A percentile compares a stretch with the other conserved stretches of the same genome.
Conservation (phyloP, 495 filamentous ascomycete genomes). For the Terfezia boudieri region DNA sequence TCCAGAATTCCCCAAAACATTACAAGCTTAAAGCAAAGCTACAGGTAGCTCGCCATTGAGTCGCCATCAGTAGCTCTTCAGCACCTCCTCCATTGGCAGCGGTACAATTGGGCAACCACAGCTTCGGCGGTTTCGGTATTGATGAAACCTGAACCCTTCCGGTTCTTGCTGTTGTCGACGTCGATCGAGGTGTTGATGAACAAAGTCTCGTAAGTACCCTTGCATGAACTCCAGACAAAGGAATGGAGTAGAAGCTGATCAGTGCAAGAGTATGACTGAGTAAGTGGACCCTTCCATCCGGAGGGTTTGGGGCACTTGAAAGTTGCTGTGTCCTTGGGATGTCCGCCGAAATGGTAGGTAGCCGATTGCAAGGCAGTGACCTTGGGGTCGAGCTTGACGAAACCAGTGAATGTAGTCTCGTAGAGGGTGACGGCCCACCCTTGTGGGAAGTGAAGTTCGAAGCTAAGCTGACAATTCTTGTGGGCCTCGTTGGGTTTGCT, state of each 20-base stretch:
- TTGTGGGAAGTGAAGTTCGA: conserved; percentile 27
- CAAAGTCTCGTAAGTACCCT: not conserved
- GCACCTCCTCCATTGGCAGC: conserved; percentile 17
- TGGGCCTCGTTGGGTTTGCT: conserved; percentile 19
- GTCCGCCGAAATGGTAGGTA: conserved; percentile 31
- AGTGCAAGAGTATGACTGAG: too few species aligned
- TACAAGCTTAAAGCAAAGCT: too few species aligned
- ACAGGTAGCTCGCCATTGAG: too few species aligned
- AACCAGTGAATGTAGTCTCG: conserved; percentile 29
- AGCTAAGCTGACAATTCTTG: conserved; percentile 31
- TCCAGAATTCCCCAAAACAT: too few species aligned
- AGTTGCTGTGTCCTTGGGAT: conserved; percentile 11
- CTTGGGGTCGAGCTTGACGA: conserved; percentile 23
- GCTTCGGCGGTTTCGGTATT: conserved; percentile 22
- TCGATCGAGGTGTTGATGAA: not conserved
- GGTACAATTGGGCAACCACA: conserved; percentile 21
- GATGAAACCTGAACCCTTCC: conserved; percentile 14
- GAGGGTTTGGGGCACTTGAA: conserved; percentile 3
- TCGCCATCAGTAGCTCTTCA: too few species aligned
- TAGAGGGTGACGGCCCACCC: conserved; percentile 32
- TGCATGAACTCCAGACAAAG: conserved; percentile 1
- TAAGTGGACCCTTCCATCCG: too few species aligned
- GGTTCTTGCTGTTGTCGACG: not conserved
- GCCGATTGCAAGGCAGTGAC: conserved; percentile 27
- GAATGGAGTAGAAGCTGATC: too few species aligned